Evolutionary conservation across 2,329 filamentous ascomycete genomes (phyloP), one percentile per base, ranked within the genome.

Genomic region (Incumbomyces lentus): DNA sequence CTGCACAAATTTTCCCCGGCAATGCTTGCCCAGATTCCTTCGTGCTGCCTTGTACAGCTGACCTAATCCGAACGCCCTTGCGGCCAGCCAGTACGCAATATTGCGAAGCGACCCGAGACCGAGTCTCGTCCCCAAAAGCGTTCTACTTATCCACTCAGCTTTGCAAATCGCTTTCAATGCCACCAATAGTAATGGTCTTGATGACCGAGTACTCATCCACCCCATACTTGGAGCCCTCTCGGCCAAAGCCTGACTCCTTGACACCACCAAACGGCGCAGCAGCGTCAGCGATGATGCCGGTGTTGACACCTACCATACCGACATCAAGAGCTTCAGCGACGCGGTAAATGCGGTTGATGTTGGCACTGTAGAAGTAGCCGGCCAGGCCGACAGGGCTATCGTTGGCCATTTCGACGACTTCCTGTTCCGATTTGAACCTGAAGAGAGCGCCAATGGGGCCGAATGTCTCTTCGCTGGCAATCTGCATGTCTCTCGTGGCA

Each of bases 361-460:
- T 76, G 38, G 66, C 69, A 52, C 73, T 88, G 72, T 86, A 96
- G 71, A 98, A 95, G 69, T 96, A 96, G 1, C 86, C 90, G 0
- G 90, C 92, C 31, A 98, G 74, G 1, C 92, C 92, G 32, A 96
- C 89, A 44, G 90, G 81, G 1, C 86, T 73, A 35, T 70, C 66
- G 65, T 98, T 98, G 3, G 92, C 90, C 54, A 90, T 68, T 52
- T 76, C 72, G 26, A 96, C 79, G 4, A 95, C 92, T 59, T 96
- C 89, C 44, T 84, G 81, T 67, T 96, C 92, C 0, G 82, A 87
- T 39, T 86, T 77, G 61, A 96, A 98, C 40, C 81, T 76, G 71
- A 95, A 95, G 12, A 96, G 67, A 0, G 85, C 90, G 0, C 89
- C 90, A 0, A 96, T 84, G 2, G 92, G 92, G 0, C 92, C 92